Percentiles rank a stretch among this genome's conserved stretches.
phyloP scores from a whole-genome alignment of 768 basidiomycete species.

The Mycena galopus region DNA sequence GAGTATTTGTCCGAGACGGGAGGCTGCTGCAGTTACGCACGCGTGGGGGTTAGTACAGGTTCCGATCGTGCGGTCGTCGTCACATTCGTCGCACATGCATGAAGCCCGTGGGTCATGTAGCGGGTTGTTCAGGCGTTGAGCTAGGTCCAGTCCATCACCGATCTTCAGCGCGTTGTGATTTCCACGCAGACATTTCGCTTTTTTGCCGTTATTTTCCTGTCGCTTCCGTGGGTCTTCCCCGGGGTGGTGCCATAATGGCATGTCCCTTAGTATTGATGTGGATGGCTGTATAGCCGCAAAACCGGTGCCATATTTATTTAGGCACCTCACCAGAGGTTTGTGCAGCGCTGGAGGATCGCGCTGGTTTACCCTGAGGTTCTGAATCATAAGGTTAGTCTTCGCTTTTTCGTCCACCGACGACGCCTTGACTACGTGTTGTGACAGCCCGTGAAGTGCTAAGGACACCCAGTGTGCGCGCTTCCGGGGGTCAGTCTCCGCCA shows the following conservation, averaged over 20 bases:
- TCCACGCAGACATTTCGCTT: background rate
- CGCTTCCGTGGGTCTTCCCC: background rate
- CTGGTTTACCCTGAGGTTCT: background rate
- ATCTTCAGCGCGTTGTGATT: background rate
- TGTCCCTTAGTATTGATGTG: background rate
- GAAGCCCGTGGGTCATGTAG: background rate
- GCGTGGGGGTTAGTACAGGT: background rate
- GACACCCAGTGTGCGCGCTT: background rate
- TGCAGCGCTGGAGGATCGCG: background rate
- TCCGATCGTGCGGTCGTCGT: background rate
- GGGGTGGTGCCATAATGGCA: background rate
- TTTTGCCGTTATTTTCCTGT: background rate
- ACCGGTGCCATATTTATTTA: background rate
- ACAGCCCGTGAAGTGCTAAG: background rate
- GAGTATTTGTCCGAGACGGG: background rate
- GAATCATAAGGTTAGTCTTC: too few relatives aligned
- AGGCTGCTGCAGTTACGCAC: background rate
- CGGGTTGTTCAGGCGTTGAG: background rate
- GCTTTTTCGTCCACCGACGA: background rate
- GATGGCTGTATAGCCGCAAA: background rate
- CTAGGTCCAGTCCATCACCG: background rate
- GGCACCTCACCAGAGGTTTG: background rate
- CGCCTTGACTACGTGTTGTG: background rate
- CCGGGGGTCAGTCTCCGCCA: background rate
- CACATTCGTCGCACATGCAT: too few relatives aligned